Base-by-base conservation (phyloP, 2,329 filamentous ascomycete genomes). In the Botryosphaeria dothidea region DNA sequence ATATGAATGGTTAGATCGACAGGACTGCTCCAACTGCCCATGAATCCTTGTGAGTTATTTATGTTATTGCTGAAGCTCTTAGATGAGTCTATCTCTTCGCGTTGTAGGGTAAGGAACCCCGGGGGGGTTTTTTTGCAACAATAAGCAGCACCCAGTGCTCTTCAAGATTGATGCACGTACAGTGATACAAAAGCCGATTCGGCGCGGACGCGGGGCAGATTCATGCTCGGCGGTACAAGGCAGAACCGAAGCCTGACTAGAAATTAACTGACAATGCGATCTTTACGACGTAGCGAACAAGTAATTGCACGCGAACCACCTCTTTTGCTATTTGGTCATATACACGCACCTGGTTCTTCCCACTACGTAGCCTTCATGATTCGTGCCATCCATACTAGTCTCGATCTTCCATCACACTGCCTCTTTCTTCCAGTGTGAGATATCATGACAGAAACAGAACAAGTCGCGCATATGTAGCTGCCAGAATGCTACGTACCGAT, bases 401-500 rank as follows among this genome's bases (percentile, higher is more conserved):
- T 46, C 56, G n/a, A 48, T 41, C 36, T 7, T 45, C 54, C 13
- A 27, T 34, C 25, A 23, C 15, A 21, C 29, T 27, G 13, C 46
- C 57, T 61, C 45, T 48, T 38, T 45, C 54, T 45, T 21, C 31
- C 51, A 27, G 25, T 38, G 25, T 13, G 56, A n/a, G 11, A 43
- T 60, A 46, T 60, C 56, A 36, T 31, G 23, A 46, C 56, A 60
- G 29, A 34, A 43, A 43, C 19, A 58, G 41, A 45, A 58, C 25
- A 58, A 36, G 36, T 58, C 36, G 36, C 36, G 54, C 54, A 58
- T 58, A 45, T 58, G 54, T 58, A 45, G 54, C 54, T 58, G 54
- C 23, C 54, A 45, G 17, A 45, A 31, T 58, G 54, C 54, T 58
- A 58, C 54, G 38, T 45, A 45, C 54, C 54, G 17, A 58, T 58